Conservation (phyloP, 306 rosid species). For the Oemleria cerasiformis region DNA sequence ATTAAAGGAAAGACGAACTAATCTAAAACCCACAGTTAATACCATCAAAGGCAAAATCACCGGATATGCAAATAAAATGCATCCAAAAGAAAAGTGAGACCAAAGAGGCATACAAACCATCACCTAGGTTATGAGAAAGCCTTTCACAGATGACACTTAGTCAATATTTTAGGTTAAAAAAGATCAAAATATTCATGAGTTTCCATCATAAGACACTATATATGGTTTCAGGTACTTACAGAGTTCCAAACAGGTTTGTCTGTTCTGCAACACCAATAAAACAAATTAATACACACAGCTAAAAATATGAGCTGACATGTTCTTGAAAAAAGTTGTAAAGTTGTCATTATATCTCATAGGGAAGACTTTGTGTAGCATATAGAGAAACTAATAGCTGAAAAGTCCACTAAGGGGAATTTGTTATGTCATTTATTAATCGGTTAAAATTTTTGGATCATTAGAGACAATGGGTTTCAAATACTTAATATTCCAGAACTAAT, state of each 20-base stretch:
- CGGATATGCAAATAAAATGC: neutral
- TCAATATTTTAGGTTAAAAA: neutral
- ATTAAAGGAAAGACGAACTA: neutral
- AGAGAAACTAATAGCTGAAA: neutral
- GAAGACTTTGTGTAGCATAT: neutral
- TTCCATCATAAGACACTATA: neutral
- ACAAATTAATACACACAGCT: conserved; percentile 31
- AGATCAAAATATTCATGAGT: too few relatives aligned
- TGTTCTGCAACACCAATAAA: conserved; percentile 62
- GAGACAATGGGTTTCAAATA: neutral
- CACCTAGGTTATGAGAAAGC: neutral
- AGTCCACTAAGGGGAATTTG: neutral
- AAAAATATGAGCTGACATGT: neutral
- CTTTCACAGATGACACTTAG: neutral
- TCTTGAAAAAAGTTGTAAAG: neutral
- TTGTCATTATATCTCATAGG: neutral
- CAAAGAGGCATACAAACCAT: neutral
- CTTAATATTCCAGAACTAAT: neutral
- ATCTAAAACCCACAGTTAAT: neutral
- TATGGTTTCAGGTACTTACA: conserved; percentile 54
- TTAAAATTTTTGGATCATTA: neutral
- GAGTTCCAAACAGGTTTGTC: conserved; percentile 85
- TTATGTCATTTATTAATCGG: neutral
- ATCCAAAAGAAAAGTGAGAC: neutral
- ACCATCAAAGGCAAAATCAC: neutral